These are phyloP conservation scores for Xylaria cubensis DNA, from an alignment of 495 filamentous ascomycete species.

Conservation along the genomic window DNA sequence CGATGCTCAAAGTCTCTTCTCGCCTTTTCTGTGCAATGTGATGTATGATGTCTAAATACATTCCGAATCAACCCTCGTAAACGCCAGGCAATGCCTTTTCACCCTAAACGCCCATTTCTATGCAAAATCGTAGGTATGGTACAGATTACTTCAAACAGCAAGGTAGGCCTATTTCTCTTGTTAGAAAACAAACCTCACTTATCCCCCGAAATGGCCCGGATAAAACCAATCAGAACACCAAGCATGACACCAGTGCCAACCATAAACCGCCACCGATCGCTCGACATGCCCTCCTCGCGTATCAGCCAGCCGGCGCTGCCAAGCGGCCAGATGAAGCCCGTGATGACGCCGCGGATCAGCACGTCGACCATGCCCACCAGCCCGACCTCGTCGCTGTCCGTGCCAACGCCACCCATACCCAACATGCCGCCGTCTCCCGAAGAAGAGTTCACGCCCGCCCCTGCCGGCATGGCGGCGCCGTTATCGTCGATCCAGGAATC, in stretches of 20 bases:
- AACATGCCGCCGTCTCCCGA: conserved; percentile 41
- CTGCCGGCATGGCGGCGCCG: conserved; percentile 48
- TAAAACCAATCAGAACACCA: conserved; percentile 49
- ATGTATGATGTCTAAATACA: conserved; percentile 8
- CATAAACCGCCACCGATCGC: conserved; percentile 78
- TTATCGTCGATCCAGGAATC: conserved; percentile 92
- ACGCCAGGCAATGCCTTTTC: conserved; percentile 31
- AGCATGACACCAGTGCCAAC: conserved; percentile 78
- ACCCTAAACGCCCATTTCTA: conserved; percentile 30
- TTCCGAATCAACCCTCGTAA: conserved; percentile 12
- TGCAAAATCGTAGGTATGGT: conserved; percentile 27
- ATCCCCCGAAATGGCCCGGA: conserved; percentile 47
- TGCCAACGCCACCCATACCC: conserved; percentile 45
- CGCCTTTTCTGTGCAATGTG: conserved; percentile 22
- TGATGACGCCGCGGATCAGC: conserved; percentile 84
- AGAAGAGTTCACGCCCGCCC: conserved; percentile 23
- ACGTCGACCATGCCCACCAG: conserved; percentile 67
- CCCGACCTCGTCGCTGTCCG: conserved; percentile 59
- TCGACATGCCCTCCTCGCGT: conserved; percentile 89
- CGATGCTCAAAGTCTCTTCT: conserved; percentile 35
- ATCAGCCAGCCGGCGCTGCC: conserved; percentile 84
- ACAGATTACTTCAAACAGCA: not conserved
- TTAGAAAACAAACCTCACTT: conserved; percentile 26
- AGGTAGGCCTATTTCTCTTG: not conserved
- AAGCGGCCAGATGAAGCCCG: conserved; percentile 94